A percentile compares a stretch with the other conserved stretches of the same genome.
phyloP scores from a whole-genome alignment of 306 rosid genomes.

The Gillenia trifoliata region DNA sequence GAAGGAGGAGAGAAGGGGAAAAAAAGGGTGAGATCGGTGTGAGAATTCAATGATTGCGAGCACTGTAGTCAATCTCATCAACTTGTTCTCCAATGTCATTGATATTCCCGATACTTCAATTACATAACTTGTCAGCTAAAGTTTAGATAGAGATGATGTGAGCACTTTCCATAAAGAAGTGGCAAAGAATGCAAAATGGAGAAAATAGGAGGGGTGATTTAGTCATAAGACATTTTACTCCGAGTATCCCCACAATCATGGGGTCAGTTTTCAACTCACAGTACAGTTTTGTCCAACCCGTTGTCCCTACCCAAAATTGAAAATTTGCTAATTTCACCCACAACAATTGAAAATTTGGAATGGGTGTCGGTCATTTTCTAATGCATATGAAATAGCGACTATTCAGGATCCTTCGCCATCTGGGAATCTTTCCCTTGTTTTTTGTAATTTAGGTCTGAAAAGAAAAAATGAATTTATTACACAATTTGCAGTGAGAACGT shows the following conservation, averaged over 20 bases:
- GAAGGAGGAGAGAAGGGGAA: too few species aligned
- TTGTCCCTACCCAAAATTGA: conserved; percentile 17
- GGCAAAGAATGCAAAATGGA: conserved; percentile 31
- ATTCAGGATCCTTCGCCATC: conserved; percentile 20
- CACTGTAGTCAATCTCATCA: too few species aligned
- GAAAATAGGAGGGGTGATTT: conserved; percentile 20
- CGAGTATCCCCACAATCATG: conserved; percentile 25
- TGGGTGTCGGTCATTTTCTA: conserved; percentile 45
- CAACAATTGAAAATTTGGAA: conserved; percentile 20
- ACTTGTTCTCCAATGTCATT: too few species aligned
- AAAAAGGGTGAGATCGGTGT: too few species aligned
- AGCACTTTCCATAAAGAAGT: conserved; percentile 6
- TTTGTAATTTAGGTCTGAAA: conserved; percentile 24
- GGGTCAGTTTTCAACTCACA: conserved; percentile 32
- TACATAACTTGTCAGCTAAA: too few species aligned
- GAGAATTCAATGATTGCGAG: too few species aligned
- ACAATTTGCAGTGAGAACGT: conserved; percentile 19
- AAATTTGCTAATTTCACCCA: not conserved
- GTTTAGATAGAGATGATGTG: too few species aligned
- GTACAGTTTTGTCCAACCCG: conserved; percentile 36
- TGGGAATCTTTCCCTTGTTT: conserved; percentile 41
- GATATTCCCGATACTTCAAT: too few species aligned
- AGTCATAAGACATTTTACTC: conserved; percentile 1
- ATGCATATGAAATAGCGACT: conserved; percentile 16
- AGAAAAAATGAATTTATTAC: conserved; percentile 16